Evolutionary conservation across 495 filamentous ascomycete species (phyloP), one percentile per base, ranked within the genome.

Genomic region (Aspergillus leporis): DNA sequence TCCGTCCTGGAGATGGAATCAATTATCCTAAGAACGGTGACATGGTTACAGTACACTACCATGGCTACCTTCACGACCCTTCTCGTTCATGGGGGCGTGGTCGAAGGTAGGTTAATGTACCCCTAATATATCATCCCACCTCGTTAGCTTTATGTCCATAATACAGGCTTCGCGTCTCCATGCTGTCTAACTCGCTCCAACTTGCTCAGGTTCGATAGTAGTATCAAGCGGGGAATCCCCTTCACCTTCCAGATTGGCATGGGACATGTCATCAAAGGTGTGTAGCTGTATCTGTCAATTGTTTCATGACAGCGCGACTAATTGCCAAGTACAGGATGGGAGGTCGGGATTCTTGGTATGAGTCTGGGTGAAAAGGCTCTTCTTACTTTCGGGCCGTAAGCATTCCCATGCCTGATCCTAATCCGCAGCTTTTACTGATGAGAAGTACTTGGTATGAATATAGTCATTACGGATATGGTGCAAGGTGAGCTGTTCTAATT

Each of bases 41-140:
- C 65, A 79, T 62, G 18, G 87, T 92, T 59, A 84, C 79, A 52
- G 90, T 92, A 55, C 84, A 86, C 65, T 92, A 91, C 70, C 90
- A 87, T 21, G 89, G 89, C 55, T 90, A 82, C 71, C 77, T 91
- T 30, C 88, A 88, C 73, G 87, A 90, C 62, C 67, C 74, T 46
- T 69, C 66, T 34, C 73, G 81, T 66, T 59, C 66, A 1, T 63
- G 66, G 57, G 71, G 75, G 14, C 47, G 74, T 56, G 80, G 78
- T 28, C 72, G 71, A 56, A 72, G 78, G 78, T 83, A 69, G 49
- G 74, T 68, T 8, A 28, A 34, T 32, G 50, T 28, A 28, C 25
- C 25, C n/a, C n/a, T n/a, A n/a, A n/a, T n/a, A n/a, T n/a, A n/a
- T n/a, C n/a, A n/a, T n/a, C n/a, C n/a, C n/a, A n/a, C n/a, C n/a